Evolutionary conservation across 768 basidiomycete species (phyloP).

Genomic region (Kwoniella botswanensis): DNA sequence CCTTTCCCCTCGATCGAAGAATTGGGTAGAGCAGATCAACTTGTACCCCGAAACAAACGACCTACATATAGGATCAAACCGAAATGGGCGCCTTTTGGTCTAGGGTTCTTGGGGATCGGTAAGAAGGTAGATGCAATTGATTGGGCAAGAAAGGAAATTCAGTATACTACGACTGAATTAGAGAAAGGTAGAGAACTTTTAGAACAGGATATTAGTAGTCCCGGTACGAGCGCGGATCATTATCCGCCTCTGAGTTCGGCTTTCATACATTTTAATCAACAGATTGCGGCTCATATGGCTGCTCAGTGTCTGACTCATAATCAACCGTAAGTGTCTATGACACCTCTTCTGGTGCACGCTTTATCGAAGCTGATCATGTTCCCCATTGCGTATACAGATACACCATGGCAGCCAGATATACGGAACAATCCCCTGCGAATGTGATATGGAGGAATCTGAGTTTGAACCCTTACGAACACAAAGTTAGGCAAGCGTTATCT

Average conservation of each 20-base stretch:
- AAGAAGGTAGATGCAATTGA: constrained; percentile 92
- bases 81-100: constrained; percentile 62
- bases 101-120: constrained; percentile 66
- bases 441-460: constrained; percentile 90
- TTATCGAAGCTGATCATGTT: background rate
- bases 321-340: constrained; percentile 62
- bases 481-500: constrained; percentile 69
- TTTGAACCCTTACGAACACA: constrained; percentile 85
- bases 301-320: constrained; percentile 76
- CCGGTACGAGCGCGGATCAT: constrained; percentile 48
- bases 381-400: constrained; percentile 37
- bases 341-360: too few relatives aligned
- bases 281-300: constrained; percentile 90
- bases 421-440: constrained; percentile 83
- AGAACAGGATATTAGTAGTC: constrained; percentile 42
- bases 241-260: constrained; percentile 58
- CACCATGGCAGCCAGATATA: constrained; percentile 72
- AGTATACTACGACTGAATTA: constrained; percentile 62
- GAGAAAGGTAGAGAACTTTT: constrained; percentile 54
- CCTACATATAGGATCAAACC: constrained; percentile 75
- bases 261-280: constrained; percentile 88
- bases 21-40: constrained; percentile 60
- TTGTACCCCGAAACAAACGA: constrained; percentile 73
- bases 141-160: constrained; percentile 81
- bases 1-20: constrained; percentile 18